phyloP scores from a whole-genome alignment of 345 rosid genomes.

The Citrus sp. region DNA sequence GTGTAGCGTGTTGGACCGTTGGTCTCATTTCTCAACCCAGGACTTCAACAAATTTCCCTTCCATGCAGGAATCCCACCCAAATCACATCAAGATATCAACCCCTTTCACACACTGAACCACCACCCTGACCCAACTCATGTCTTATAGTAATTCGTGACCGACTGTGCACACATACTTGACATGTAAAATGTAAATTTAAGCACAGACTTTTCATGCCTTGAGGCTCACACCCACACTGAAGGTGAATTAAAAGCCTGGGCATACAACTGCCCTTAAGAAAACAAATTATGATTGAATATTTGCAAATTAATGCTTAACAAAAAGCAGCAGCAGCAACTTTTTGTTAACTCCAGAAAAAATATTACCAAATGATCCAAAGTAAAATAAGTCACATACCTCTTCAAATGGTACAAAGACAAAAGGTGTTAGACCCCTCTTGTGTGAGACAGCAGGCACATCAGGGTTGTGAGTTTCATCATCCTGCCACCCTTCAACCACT shows the following conservation, averaged over 20 bases:
- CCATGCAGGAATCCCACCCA: too few relatives aligned
- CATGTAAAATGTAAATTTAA: not conserved
- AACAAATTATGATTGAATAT: not conserved
- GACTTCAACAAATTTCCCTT: not conserved
- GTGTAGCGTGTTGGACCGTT: too few relatives aligned
- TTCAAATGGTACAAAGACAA: slow-evolving; percentile 88
- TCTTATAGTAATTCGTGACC: not conserved
- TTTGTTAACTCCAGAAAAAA: not conserved
- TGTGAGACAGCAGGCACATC: slow-evolving; percentile 85
- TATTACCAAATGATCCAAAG: not conserved
- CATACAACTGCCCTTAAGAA: not conserved
- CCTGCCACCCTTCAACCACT: slow-evolving; percentile 67
- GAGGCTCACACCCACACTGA: not conserved
- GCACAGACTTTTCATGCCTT: not conserved
- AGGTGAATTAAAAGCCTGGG: not conserved
- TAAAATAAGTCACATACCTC: slow-evolving; percentile 46
- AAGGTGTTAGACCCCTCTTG: slow-evolving; percentile 83
- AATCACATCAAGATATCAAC: not conserved
- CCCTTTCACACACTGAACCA: not conserved
- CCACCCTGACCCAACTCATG: not conserved
- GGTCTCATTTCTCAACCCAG: not conserved
- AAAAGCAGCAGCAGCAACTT: not conserved
- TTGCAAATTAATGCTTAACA: not conserved
- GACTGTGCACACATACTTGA: not conserved
- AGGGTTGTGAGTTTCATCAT: slow-evolving; percentile 79